Conservation (phyloP, 257 asterid genomes). For the Nicotiana noctiflora region DNA sequence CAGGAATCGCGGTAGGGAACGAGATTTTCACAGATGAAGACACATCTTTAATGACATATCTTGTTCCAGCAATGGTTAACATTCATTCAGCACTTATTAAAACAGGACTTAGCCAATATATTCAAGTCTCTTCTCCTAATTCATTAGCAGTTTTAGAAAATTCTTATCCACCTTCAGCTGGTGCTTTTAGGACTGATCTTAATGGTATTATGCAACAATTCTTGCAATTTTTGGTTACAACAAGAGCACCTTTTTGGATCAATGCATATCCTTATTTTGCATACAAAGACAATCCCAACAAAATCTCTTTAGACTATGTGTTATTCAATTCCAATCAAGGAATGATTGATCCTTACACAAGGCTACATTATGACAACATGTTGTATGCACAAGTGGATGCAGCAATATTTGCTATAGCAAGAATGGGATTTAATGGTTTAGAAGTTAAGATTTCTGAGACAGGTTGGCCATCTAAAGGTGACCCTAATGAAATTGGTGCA, state of each 20-base stretch:
- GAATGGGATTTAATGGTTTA: slow-evolving; percentile 50
- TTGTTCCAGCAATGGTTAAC: slow-evolving; percentile 72
- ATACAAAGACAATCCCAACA: slow-evolving; percentile 53
- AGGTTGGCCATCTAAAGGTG: slow-evolving; percentile 91
- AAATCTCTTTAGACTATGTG: slow-evolving; percentile 58
- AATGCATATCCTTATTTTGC: slow-evolving; percentile 94
- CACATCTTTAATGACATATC: slow-evolving; percentile 39
- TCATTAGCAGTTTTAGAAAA: slow-evolving; percentile 52
- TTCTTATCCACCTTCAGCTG: slow-evolving; percentile 90
- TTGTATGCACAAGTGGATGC: slow-evolving; percentile 86
- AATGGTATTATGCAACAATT: slow-evolving; percentile 48
- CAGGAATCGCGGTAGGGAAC: slow-evolving; percentile 86
- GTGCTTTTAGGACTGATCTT: slow-evolving; percentile 47
- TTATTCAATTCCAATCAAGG: slow-evolving; percentile 61
- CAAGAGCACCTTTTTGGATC: slow-evolving; percentile 78
- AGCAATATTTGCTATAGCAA: slow-evolving; percentile 50
- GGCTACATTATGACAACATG: slow-evolving; percentile 76
- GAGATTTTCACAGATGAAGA: slow-evolving; percentile 69
- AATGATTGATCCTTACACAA: slow-evolving; percentile 54
- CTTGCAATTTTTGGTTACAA: slow-evolving; percentile 45
- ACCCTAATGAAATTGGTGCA: slow-evolving; percentile 55
- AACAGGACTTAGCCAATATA: slow-evolving; percentile 39
- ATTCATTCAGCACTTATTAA: slow-evolving; percentile 55
- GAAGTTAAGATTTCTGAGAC: slow-evolving; percentile 77
- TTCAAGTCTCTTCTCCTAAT: slow-evolving; percentile 69